Evolutionary conservation across 2,329 filamentous ascomycete genomes (phyloP).

Genomic region (Fusarium oxysporum): DNA sequence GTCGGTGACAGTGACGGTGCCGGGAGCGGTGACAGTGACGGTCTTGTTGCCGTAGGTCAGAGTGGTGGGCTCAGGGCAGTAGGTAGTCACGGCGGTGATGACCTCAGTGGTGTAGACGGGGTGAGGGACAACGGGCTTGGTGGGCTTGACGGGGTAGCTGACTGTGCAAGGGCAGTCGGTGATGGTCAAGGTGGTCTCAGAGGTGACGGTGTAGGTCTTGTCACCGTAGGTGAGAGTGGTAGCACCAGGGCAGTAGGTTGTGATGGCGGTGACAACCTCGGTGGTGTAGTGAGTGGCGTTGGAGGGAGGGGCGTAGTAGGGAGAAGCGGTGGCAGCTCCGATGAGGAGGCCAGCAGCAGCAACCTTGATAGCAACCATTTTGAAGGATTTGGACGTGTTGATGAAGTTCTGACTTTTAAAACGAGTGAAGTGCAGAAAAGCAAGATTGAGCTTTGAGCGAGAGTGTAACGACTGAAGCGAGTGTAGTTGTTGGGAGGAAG

Average conservation of each 20-base stretch:
- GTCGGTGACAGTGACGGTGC: constrained; percentile 30
- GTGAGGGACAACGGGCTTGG: constrained; percentile 24
- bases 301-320: constrained; percentile 10
- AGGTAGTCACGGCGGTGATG: constrained; percentile 54
- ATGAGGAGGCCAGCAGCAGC: constrained; percentile 35
- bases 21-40: constrained; percentile 30
- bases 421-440: constrained; percentile 30
- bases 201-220: constrained; percentile 76
- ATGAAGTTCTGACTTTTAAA: constrained; percentile 20
- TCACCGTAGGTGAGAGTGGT: constrained; percentile 72
- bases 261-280: constrained; percentile 72
- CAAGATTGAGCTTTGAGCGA: constrained; percentile 10
- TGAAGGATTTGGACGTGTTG: constrained; percentile 2
- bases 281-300: constrained; percentile 63
- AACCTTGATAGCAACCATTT: constrained; percentile 29
- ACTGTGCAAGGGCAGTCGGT: constrained; percentile 78
- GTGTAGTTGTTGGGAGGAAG: constrained; percentile 27
- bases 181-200: constrained; percentile 77
- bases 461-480: constrained; percentile 35
- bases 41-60: constrained; percentile 49
- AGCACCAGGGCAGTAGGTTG: constrained; percentile 78
- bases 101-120: constrained; percentile 26
- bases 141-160: constrained; percentile 63
- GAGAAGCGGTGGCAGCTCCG: constrained; percentile 27
- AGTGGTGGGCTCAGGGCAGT: constrained; percentile 46